Evolutionary conservation across 2,329 filamentous ascomycete species (phyloP).

Genomic region (Neonectria hederae): DNA sequence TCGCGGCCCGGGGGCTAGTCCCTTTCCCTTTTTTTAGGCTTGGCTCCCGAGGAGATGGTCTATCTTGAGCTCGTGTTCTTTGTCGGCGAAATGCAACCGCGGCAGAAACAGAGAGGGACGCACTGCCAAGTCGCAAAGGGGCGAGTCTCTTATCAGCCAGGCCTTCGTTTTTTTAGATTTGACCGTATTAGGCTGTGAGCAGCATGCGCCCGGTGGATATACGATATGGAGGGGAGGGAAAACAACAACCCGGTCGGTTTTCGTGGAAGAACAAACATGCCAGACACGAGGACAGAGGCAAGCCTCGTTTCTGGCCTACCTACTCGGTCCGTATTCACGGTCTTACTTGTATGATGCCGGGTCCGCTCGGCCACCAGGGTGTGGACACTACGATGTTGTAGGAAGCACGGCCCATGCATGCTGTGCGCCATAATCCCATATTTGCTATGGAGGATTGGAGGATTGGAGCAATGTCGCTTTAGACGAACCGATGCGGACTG

Average conservation of each 20-base stretch:
- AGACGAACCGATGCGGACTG: constrained; percentile 21
- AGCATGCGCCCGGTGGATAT: not conserved
- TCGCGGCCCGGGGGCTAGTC: not conserved
- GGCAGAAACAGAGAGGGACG: constrained; percentile 1
- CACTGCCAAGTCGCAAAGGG: constrained; percentile 21
- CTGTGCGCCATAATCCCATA: not conserved
- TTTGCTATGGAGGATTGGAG: not conserved
- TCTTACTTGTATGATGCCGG: not conserved
- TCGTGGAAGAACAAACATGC: not conserved
- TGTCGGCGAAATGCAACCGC: constrained; percentile 8
- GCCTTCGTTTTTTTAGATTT: not conserved
- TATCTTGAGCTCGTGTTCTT: constrained; percentile 11
- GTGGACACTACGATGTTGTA: not conserved
- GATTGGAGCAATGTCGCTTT: constrained; percentile 1
- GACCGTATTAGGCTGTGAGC: not conserved
- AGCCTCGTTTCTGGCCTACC: too few species aligned
- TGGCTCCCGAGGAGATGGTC: not conserved
- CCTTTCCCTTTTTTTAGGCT: not conserved
- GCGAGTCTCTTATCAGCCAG: constrained; percentile 17
- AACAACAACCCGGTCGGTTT: constrained; percentile 6
- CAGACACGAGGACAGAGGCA: not conserved
- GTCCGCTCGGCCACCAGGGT: constrained; percentile 10
- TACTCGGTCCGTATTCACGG: too few species aligned
- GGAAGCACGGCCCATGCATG: constrained; percentile 7
- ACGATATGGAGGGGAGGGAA: not conserved